A percentile compares a stretch with the other conserved stretches of the same genome.
phyloP scores from a whole-genome alignment of 768 basidiomycete genomes.

The Xanthoconium stramineum region DNA sequence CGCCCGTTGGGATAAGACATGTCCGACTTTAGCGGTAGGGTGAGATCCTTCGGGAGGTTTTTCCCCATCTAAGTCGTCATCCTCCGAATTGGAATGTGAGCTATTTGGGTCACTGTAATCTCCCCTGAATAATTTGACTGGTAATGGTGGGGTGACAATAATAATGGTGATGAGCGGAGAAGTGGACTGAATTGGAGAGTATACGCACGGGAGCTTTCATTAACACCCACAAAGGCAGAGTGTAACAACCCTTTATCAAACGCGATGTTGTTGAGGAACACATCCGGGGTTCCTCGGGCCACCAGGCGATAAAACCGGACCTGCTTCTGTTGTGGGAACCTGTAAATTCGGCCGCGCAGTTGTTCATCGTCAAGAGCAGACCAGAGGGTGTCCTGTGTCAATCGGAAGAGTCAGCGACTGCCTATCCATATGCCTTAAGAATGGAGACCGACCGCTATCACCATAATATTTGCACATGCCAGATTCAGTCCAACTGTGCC shows the following conservation, averaged over 20 bases:
- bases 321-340: not conserved
- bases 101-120: too few species aligned
- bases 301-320: constrained; percentile 20
- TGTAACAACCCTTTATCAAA: constrained; percentile 15
- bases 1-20: too few species aligned
- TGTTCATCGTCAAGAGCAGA: not conserved
- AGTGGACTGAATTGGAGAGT: too few species aligned
- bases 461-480: not conserved
- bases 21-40: too few species aligned
- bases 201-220: too few species aligned
- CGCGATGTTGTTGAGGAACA: constrained; percentile 14
- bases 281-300: not conserved
- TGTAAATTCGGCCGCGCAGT: not conserved
- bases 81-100: too few species aligned
- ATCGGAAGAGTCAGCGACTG: not conserved
- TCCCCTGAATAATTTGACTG: too few species aligned
- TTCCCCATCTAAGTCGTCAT: too few species aligned
- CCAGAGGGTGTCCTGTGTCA: not conserved
- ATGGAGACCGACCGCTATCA: not conserved
- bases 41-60: too few species aligned
- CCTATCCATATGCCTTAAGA: too few species aligned
- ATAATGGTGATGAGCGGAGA: too few species aligned
- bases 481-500: not conserved
- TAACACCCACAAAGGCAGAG: not conserved
- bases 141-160: too few species aligned